phyloP scores from a whole-genome alignment of 768 basidiomycete genomes.

The Leccinum fibrillosum region DNA sequence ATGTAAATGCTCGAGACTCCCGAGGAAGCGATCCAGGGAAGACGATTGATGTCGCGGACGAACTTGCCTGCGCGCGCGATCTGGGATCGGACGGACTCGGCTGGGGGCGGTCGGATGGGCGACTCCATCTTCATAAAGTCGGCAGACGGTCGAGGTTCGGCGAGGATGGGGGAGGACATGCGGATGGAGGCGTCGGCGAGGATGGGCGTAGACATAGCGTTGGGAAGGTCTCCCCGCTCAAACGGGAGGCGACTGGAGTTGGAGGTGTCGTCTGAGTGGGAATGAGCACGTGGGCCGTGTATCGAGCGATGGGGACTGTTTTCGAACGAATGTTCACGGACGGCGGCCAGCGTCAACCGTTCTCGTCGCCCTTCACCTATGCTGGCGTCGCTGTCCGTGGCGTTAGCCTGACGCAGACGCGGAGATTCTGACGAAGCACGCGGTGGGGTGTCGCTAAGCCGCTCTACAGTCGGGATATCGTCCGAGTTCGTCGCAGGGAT shows the following conservation, averaged over 20 bases:
- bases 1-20: conserved; percentile 48
- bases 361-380: conserved; percentile 23
- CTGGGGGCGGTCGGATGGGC: conserved; percentile 37
- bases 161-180: conserved; percentile 36
- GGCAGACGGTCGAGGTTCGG: conserved; percentile 40
- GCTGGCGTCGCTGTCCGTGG: conserved; percentile 20
- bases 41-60: conserved; percentile 35
- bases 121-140: conserved; percentile 51
- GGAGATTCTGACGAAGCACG: conserved; percentile 27
- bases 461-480: conserved; percentile 28
- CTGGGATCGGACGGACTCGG: conserved; percentile 34
- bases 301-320: conserved; percentile 12
- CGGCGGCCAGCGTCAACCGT: conserved; percentile 23
- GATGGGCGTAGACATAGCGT: conserved; percentile 30
- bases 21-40: conserved; percentile 47
- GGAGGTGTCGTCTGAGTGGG: conserved; percentile 21
- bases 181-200: conserved; percentile 24
- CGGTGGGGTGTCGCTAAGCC: conserved; percentile 21
- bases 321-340: conserved; percentile 24
- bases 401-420: conserved; percentile 11
- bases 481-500: conserved; percentile 24
- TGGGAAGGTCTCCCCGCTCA: conserved; percentile 21
- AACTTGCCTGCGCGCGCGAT: conserved; percentile 36
- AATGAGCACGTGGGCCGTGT: conserved; percentile 12
- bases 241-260: conserved; percentile 25